Evolutionary conservation across 768 basidiomycete genomes (phyloP), one percentile per base, ranked within the genome.

Genomic region (Paxillus rubicundulus): DNA sequence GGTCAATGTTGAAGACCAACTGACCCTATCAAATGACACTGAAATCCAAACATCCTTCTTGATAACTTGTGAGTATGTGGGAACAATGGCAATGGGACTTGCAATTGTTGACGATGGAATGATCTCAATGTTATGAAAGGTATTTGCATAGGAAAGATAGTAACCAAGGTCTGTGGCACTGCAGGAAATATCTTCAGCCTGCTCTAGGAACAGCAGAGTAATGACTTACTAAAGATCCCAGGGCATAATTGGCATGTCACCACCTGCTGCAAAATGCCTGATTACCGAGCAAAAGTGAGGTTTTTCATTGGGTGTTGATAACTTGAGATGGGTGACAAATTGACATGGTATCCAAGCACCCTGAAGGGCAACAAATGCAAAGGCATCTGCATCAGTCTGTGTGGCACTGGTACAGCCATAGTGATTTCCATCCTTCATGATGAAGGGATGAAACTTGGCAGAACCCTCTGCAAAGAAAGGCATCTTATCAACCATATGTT

Each of bases 151-250:
- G 9, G 34, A 18, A 38, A 49, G 7, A 3, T 49, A 21, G 14
- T 43, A 21, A 18, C 47, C 20, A 9, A 49, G 47, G 27, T 34
- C 38, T 9, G 47, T 17, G 27, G 47, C 14, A 5, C 47, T 49
- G 28, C 24, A 24, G 24, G 24, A 24, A 24, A 24, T 24, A 24
- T 24, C 4, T 2, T 24, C 24, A 24, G 24, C 27, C 42, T 21
- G 5, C 9, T 27, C 32, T 13, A 20, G 34, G 16, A 10, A 36
- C 24, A 37, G 37, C 9, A 2, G 24, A 24, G 6, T 2, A 24
- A 39, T n/a, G 8, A 49, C 47, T 49, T 49, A 49, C 47, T 43
- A 41, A 28, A 43, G 47, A n/a, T 40, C 38, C 47, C 47, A 49
- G 17, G 47, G 47, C 47, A 49, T 37, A 17, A 38, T 27, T 18